A percentile compares a stretch with the other conserved stretches of the same genome.
Conservation (phyloP, 257 asterid genomes). For the Primulina tabacum region DNA sequence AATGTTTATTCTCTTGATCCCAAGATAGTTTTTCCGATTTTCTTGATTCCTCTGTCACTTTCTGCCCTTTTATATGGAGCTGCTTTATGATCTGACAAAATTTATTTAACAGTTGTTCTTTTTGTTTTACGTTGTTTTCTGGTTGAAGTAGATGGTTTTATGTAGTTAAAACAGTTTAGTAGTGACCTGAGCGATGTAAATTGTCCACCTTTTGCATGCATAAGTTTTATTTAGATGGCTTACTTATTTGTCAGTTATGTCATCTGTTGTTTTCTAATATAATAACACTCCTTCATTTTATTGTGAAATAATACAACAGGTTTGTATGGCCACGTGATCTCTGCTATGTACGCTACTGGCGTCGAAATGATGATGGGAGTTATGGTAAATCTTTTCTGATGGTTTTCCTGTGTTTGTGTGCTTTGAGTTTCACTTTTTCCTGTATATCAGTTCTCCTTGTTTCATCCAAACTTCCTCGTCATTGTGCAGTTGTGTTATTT, state of each 20-base stretch:
- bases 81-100: background rate
- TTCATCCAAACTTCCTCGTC: conserved; percentile 18
- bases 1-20: conserved; percentile 12
- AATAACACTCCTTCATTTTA: conserved; percentile 18
- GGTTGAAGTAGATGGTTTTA: conserved; percentile 22
- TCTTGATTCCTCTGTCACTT: conserved; percentile 10
- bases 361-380: conserved; percentile 98
- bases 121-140: conserved; percentile 15
- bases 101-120: background rate
- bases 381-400: conserved; percentile 57
- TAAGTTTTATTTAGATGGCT: conserved; percentile 9
- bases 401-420: conserved; percentile 25
- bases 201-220: conserved; percentile 7
- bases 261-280: background rate
- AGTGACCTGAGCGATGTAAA: conserved; percentile 20
- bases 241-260: background rate
- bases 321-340: conserved; percentile 97
- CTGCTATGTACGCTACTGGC: conserved; percentile 98
- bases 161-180: conserved; percentile 17
- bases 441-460: conserved; percentile 21
- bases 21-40: conserved; percentile 15
- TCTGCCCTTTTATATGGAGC: background rate
- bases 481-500: conserved; percentile 80
- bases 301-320: conserved; percentile 42
- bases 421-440: conserved; percentile 11